Conservation (phyloP, 768 basidiomycete species). For the Hygrocybe coccinea region DNA sequence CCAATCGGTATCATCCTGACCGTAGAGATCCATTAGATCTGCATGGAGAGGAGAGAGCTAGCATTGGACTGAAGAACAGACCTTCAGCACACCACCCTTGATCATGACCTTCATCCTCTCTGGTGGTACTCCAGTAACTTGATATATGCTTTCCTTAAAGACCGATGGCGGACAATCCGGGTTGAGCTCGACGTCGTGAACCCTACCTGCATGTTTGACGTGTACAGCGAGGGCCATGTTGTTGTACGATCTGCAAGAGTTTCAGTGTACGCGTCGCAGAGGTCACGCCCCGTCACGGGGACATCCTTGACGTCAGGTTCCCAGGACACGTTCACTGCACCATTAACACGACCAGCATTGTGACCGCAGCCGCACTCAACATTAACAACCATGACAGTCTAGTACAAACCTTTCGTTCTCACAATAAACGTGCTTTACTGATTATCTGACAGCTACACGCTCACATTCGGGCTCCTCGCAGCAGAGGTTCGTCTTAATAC, state of each 20-base stretch:
- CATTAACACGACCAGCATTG: too few species aligned
- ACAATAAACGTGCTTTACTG: slow-evolving; percentile 2
- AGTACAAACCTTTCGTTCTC: slow-evolving; percentile 27
- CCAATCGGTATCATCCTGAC: slow-evolving; percentile 83
- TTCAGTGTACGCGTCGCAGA: background rate
- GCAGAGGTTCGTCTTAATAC: slow-evolving; percentile 47
- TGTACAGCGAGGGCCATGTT: slow-evolving; percentile 53
- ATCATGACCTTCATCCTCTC: slow-evolving; percentile 98
- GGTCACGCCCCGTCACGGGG: slow-evolving; percentile 20
- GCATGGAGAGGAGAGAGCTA: background rate
- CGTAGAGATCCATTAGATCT: background rate
- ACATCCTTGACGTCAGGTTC: slow-evolving; percentile 8
- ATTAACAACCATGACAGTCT: slow-evolving; percentile 41
- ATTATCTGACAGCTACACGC: slow-evolving; percentile 55
- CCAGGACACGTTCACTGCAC: background rate
- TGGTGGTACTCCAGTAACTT: slow-evolving; percentile 77
- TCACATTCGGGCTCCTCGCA: slow-evolving; percentile 77
- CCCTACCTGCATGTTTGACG: slow-evolving; percentile 88
- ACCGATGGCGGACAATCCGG: slow-evolving; percentile 57
- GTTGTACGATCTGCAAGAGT: background rate
- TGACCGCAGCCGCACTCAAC: too few species aligned
- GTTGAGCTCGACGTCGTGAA: slow-evolving; percentile 66
- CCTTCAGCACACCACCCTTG: slow-evolving; percentile 88
- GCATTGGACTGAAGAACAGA: slow-evolving; percentile 27
- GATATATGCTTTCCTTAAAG: slow-evolving; percentile 83